These are phyloP conservation scores for Leptographium lundbergii DNA, from an alignment of 2,329 filamentous ascomycete species.

Conservation along the genomic window DNA sequence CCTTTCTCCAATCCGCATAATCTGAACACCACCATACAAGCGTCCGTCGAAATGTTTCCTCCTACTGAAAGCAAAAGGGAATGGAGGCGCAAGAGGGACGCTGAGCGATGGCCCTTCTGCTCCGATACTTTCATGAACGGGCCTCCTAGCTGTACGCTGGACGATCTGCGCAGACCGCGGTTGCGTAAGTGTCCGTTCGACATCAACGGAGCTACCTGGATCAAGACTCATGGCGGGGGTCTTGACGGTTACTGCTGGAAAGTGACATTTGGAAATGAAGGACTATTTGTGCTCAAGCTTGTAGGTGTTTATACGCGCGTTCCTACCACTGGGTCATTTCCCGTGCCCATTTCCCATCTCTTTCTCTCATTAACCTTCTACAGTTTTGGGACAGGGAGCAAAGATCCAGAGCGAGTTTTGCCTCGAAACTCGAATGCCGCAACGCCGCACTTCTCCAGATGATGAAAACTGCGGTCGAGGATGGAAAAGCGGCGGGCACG, in stretches of 20 bases:
- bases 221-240: neutral
- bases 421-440: neutral
- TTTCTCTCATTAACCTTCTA: neutral
- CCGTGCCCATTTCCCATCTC: neutral
- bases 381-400: neutral
- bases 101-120: no score
- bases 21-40: no score
- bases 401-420: neutral
- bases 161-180: neutral
- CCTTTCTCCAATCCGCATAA: no score
- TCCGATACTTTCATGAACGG: neutral
- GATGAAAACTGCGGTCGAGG: neutral
- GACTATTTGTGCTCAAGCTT: neutral
- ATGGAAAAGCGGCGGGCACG: neutral
- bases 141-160: neutral
- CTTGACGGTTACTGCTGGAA: neutral
- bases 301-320: neutral
- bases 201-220: neutral
- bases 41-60: no score
- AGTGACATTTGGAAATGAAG: neutral
- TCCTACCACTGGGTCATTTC: no score
- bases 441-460: constrained; percentile 1
- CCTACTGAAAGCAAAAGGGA: no score
- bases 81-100: no score
- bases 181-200: neutral